These are phyloP conservation scores for Secale cereale DNA, from an alignment of 176 grass and related monocot species.

Conservation along the genomic window DNA sequence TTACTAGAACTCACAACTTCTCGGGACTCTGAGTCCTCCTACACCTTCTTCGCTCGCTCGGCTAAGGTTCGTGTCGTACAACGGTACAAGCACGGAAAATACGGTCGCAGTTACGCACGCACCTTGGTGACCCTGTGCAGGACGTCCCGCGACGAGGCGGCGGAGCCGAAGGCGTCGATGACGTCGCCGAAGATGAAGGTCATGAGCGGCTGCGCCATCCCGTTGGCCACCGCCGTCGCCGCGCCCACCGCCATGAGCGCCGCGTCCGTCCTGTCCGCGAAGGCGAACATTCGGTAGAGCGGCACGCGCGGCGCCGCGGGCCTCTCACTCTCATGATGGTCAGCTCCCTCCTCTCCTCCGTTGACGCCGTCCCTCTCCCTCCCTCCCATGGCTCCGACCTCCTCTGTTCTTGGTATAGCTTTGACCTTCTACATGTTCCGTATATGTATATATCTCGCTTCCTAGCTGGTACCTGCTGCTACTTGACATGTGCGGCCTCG, in stretches of 20 bases:
- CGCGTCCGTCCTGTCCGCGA: conserved; percentile 52
- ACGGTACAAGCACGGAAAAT: too few species aligned
- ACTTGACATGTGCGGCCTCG: neutral
- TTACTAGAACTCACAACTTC: too few species aligned
- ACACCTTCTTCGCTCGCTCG: too few species aligned
- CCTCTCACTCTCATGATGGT: too few species aligned
- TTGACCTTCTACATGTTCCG: neutral
- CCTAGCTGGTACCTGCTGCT: neutral
- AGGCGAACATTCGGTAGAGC: conserved; percentile 51
- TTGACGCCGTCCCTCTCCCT: neutral
- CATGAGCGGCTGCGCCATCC: conserved; percentile 70
- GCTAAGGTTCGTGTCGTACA: too few species aligned
- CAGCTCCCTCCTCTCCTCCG: neutral
- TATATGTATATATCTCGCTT: neutral
- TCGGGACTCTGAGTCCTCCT: too few species aligned
- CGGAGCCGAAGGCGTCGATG: conserved; percentile 65
- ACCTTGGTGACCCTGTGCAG: conserved; percentile 52
- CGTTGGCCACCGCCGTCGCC: conserved; percentile 41
- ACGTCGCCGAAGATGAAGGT: conserved; percentile 68
- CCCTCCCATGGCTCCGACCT: neutral
- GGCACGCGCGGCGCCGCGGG: conserved; percentile 29
- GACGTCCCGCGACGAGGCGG: neutral
- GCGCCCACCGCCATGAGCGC: conserved; percentile 56
- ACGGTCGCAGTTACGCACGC: neutral
- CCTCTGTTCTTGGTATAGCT: neutral